phyloP scores from a whole-genome alignment of 2,329 filamentous ascomycete genomes.

The Diatrype stigma region DNA sequence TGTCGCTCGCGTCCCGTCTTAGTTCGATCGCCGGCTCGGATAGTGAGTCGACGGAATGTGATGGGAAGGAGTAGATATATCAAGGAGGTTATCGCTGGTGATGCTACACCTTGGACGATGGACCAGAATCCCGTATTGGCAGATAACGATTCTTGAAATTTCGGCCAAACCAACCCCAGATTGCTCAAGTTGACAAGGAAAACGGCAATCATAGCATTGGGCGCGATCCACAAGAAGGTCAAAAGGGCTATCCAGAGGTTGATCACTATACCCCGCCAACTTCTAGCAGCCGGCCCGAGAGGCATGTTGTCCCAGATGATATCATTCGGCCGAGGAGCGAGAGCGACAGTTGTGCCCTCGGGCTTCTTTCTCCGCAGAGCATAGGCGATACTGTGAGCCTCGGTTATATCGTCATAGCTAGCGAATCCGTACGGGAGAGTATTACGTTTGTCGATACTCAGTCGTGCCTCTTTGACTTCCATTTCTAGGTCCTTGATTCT shows the following conservation, averaged over 20 bases:
- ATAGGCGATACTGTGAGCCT: slow-evolving; percentile 85
- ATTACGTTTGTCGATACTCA: slow-evolving; percentile 79
- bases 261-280: slow-evolving; percentile 72
- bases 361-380: slow-evolving; percentile 76
- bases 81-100: slow-evolving; percentile 81
- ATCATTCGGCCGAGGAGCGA: slow-evolving; percentile 85
- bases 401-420: slow-evolving; percentile 82
- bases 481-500: slow-evolving; percentile 79
- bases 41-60: slow-evolving; percentile 83
- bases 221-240: slow-evolving; percentile 81
- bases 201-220: slow-evolving; percentile 91
- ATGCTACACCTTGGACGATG: slow-evolving; percentile 84
- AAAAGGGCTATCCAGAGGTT: slow-evolving; percentile 78
- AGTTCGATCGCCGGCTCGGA: slow-evolving; percentile 79
- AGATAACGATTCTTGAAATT: slow-evolving; percentile 63
- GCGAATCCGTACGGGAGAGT: slow-evolving; percentile 92
- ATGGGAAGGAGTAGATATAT: slow-evolving; percentile 85
- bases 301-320: slow-evolving; percentile 95
- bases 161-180: slow-evolving; percentile 73
- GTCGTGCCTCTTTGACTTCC: slow-evolving; percentile 78
- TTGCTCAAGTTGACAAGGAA: slow-evolving; percentile 86
- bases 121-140: slow-evolving; percentile 69
- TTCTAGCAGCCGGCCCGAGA: slow-evolving; percentile 62
- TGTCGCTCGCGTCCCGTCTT: slow-evolving; percentile 91
- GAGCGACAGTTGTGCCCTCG: slow-evolving; percentile 67